A percentile compares a stretch with the other conserved stretches of the same genome.
Conservation (phyloP, 805 yeast species). For the Candida methanosorbosa region DNA sequence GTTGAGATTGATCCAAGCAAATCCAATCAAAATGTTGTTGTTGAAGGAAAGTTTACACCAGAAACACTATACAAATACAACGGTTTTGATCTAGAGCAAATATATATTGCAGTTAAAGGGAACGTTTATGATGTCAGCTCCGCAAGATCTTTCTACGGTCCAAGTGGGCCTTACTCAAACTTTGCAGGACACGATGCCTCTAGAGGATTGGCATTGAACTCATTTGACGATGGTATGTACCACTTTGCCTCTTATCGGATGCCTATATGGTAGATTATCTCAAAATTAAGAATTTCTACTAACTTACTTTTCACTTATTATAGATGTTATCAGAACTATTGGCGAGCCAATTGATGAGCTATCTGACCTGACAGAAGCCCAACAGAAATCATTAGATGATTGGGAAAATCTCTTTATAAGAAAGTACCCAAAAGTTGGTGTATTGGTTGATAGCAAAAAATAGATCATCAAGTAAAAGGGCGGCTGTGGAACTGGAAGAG, state of each 20-base stretch:
- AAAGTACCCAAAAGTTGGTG: slow-evolving; percentile 80
- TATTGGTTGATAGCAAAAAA: slow-evolving; percentile 48
- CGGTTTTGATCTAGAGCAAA: slow-evolving; percentile 71
- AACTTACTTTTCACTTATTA: slow-evolving; percentile 1
- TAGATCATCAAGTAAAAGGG: too few species aligned
- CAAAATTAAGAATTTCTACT: not conserved
- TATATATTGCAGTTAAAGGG: slow-evolving; percentile 82
- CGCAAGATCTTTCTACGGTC: slow-evolving; percentile 86
- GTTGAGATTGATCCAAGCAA: slow-evolving; percentile 17
- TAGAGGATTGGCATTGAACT: slow-evolving; percentile 81
- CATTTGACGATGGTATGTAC: slow-evolving; percentile 53
- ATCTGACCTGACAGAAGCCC: slow-evolving; percentile 49
- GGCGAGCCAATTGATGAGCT: slow-evolving; percentile 75
- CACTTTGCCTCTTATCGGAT: slow-evolving; percentile 2
- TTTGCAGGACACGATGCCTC: slow-evolving; percentile 97
- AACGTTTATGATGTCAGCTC: slow-evolving; percentile 75
- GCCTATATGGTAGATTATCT: not conserved
- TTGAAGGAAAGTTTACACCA: slow-evolving; percentile 57
- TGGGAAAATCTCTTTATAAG: slow-evolving; percentile 81
- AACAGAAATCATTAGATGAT: slow-evolving; percentile 59
- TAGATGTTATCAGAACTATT: slow-evolving; percentile 51
- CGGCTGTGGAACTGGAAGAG: too few species aligned
- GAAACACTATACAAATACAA: slow-evolving; percentile 62
- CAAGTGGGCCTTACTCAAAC: slow-evolving; percentile 89
- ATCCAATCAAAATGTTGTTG: slow-evolving; percentile 13